Base-by-base conservation (phyloP, 148 eudicot species). In the Linanthus parryae region DNA sequence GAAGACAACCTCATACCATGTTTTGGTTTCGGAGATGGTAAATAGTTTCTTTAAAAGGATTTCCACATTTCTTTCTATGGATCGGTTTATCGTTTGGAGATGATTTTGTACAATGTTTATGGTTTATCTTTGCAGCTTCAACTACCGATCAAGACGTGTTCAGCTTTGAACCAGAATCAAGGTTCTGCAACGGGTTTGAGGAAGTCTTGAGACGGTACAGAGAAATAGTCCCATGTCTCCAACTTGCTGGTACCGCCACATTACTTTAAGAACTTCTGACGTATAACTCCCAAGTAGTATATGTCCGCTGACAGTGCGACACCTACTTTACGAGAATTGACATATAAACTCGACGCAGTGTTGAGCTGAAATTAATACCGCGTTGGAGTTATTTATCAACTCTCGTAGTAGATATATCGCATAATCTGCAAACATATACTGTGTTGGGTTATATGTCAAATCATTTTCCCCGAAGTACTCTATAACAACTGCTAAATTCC, bases 21-120 rank as follows among this genome's bases (percentile, higher is more conserved):
- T 66, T 88, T 58, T 52, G 92, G 92, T 40, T 88, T 88, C 48
- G 96, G 96, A 68, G 96, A 88, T 61, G 96, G 96, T 88, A 78
- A 22, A 44, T 40, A 33, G n/a, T 15, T 40, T n/a, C 2, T 5
- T 54, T 19, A 6, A 18, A 11, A 36, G 8, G 22, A 13, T 29
- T 48, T 2, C 13, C 28, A 16, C 48, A 10, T 16, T 17, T 14
- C 10, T 15, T 41, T 41, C 6, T 30, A 2, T 52, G 33, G 14
- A 12, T 26, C 44, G n/a, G 8, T 33, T 31, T 4, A 22, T 35
- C 14, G 13, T 20, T 42, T 19, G 19, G 29, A 9, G 5, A 38
- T 33, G 29, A 3, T 3, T 15, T 33, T 56, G 21, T 24, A 19
- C 19, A 18, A 23, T 23, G 7, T 44, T 13, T 27, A 38, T 34